Percentiles rank a stretch among this genome's conserved stretches.
phyloP scores from a whole-genome alignment of 805 yeast species.

The Kluyveromyces aestuarii region DNA sequence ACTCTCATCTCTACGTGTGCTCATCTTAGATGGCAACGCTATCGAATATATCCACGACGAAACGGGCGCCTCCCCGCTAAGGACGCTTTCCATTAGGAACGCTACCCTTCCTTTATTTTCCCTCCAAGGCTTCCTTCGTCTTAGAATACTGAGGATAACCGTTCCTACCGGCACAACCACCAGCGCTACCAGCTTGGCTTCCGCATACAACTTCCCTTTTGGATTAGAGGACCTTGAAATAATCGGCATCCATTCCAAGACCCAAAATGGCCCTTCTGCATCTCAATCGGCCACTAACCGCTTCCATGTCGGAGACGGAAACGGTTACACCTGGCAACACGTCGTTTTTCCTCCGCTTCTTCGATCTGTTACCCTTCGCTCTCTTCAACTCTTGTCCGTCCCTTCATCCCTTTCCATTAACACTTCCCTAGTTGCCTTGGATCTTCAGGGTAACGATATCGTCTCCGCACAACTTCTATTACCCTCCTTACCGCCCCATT shows the following conservation, averaged over 20 bases:
- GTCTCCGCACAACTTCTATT: conserved; percentile 1
- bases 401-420: conserved; percentile 1
- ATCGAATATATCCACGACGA: conserved; percentile 8
- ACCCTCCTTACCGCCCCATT: conserved; percentile 1
- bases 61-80: conserved; percentile 2
- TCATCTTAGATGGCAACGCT: conserved; percentile 20
- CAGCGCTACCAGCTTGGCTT: not conserved
- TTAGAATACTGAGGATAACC: conserved; percentile 4
- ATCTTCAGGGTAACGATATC: not conserved
- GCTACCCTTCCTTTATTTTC: conserved; percentile 2
- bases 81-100: conserved; percentile 6
- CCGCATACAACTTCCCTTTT: not conserved
- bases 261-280: not conserved
- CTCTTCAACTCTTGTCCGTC: not conserved
- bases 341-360: conserved; percentile 1
- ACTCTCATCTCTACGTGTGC: conserved; percentile 11
- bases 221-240: conserved; percentile 6
- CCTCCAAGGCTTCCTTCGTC: conserved; percentile 4
- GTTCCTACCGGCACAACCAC: conserved; percentile 3
- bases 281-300: conserved; percentile 4
- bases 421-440: not conserved
- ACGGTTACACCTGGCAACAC: not conserved
- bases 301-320: not conserved
- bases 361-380: not conserved
- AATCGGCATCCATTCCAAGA: conserved; percentile 4